Conservation (phyloP, 495 filamentous ascomycete species). For the Tuber borchii region DNA sequence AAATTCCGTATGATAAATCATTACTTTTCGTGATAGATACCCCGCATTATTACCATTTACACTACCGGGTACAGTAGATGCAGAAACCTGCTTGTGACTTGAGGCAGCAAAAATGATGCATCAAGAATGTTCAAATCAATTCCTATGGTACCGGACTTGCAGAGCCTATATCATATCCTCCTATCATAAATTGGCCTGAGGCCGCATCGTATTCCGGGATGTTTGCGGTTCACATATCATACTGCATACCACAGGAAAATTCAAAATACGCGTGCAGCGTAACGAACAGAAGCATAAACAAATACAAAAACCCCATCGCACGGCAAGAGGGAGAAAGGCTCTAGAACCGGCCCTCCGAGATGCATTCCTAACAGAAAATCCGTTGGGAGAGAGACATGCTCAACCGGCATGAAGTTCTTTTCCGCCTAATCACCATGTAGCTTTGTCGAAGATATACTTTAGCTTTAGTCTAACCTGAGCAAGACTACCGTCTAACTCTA, state of each 20-base stretch:
- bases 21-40: neutral
- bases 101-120: neutral
- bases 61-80: neutral
- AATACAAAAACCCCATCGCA: neutral
- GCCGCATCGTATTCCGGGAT: neutral
- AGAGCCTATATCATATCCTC: neutral
- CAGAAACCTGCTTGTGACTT: neutral
- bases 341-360: neutral
- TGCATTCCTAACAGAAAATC: neutral
- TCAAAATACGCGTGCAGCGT: neutral
- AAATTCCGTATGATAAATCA: conserved; percentile 1
- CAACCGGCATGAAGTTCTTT: neutral
- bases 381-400: neutral
- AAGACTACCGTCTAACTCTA: neutral
- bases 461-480: neutral
- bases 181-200: neutral
- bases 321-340: neutral
- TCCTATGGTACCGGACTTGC: neutral
- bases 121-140: neutral
- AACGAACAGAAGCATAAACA: too few relatives aligned
- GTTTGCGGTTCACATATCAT: neutral
- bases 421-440: neutral
- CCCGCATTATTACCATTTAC: neutral
- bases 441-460: neutral
- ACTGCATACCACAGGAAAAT: neutral